Evolutionary conservation across 2,329 filamentous ascomycete species (phyloP).

Genomic region (Aspergillus intermedius): DNA sequence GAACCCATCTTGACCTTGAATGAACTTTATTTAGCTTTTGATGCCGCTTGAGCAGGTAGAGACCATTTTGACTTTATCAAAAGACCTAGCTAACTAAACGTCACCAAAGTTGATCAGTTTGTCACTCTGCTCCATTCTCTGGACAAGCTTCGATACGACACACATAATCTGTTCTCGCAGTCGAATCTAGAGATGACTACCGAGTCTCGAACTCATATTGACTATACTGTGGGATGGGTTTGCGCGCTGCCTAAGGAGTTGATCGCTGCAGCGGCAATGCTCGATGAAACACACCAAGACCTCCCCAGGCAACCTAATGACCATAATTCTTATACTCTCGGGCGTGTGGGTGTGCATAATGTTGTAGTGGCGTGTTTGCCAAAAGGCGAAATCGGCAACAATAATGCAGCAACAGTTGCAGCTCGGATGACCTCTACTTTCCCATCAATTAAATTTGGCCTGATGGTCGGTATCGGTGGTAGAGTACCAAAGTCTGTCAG

Average conservation of each 20-base stretch:
- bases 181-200: too few relatives aligned
- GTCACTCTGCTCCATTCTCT: too few relatives aligned
- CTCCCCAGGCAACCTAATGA: conserved; percentile 1
- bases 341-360: conserved; percentile 16
- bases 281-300: conserved; percentile 2
- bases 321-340: conserved; percentile 2
- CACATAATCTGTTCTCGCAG: too few relatives aligned
- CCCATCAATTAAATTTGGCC: background rate
- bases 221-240: conserved; percentile 11
- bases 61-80: too few relatives aligned
- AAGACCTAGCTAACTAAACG: too few relatives aligned
- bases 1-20: too few relatives aligned
- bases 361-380: conserved; percentile 10
- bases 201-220: background rate
- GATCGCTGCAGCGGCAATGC: conserved; percentile 1
- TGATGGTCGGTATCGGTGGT: background rate
- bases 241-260: conserved; percentile 3
- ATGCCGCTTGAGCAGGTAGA: too few relatives aligned
- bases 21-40: too few relatives aligned
- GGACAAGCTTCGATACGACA: too few relatives aligned
- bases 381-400: conserved; percentile 8
- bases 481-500: conserved; percentile 6
- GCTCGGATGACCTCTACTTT: conserved; percentile 14
- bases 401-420: conserved; percentile 12
- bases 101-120: too few relatives aligned